Percentiles rank a stretch among this genome's conserved stretches.
These are phyloP conservation scores for Ballota nigra DNA, from an alignment of 257 asterid species.

Conservation along the genomic window DNA sequence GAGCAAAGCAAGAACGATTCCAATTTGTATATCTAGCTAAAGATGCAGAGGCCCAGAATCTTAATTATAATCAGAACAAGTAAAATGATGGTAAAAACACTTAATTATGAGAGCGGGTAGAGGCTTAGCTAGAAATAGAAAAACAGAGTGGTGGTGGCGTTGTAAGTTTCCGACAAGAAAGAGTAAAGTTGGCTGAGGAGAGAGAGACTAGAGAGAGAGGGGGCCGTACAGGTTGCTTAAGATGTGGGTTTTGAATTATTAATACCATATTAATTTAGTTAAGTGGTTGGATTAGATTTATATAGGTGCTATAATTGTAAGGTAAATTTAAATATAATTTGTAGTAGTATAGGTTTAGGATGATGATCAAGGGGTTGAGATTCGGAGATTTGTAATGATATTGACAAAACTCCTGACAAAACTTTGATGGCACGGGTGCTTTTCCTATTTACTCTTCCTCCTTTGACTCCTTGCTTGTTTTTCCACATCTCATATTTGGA, in stretches of 20 bases:
- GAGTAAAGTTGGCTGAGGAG: conserved; percentile 32
- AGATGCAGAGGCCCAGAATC: conserved; percentile 4
- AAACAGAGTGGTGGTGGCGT: conserved; percentile 23
- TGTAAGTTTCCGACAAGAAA: conserved; percentile 31
- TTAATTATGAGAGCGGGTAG: conserved; percentile 19
- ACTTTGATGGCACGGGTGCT: conserved; percentile 8
- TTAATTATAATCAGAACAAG: not conserved
- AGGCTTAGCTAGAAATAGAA: conserved; percentile 15
- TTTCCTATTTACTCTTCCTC: not conserved
- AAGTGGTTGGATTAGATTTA: conserved; percentile 12
- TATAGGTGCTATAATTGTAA: conserved; percentile 1
- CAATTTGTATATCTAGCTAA: conserved; percentile 5
- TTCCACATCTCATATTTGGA: not conserved
- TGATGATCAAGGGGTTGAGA: not conserved
- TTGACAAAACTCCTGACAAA: conserved; percentile 22
- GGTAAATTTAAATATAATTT: not conserved
- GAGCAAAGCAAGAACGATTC: conserved; percentile 20
- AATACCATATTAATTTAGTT: conserved; percentile 11
- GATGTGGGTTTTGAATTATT: conserved; percentile 25
- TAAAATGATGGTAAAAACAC: not conserved
- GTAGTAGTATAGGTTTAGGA: not conserved
- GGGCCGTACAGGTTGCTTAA: conserved; percentile 43
- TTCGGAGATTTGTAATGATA: not conserved
- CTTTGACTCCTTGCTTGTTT: not conserved
- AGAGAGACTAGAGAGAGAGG: conserved; percentile 25